A percentile compares a stretch with the other conserved stretches of the same genome.
Conservation (phyloP, 2,329 filamentous ascomycete genomes). For the Aspergillus thermomutatus region DNA sequence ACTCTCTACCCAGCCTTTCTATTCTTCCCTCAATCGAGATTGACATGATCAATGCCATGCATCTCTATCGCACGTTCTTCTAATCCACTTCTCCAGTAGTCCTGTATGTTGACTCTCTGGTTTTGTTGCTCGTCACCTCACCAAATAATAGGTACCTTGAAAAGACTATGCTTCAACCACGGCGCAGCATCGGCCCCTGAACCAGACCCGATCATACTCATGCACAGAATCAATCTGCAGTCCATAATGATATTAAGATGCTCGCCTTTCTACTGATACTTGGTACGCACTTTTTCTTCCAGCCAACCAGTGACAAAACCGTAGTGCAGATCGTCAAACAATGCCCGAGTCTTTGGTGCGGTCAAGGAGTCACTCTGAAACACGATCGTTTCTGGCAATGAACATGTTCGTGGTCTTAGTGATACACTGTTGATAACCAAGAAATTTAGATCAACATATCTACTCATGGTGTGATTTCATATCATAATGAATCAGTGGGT, state of each 20-base stretch:
- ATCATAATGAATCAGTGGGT: too few species aligned
- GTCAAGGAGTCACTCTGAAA: neutral
- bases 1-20: neutral
- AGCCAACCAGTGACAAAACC: neutral
- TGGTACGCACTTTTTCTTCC: neutral
- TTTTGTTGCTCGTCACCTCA: neutral
- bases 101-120: neutral
- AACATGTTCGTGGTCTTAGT: neutral
- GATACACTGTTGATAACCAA: too few species aligned
- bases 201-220: constrained; percentile 3
- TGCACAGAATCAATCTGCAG: too few species aligned
- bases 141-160: neutral
- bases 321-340: neutral
- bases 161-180: neutral
- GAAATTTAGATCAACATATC: too few species aligned
- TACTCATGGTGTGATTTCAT: too few species aligned
- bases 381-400: neutral
- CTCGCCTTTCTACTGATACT: neutral
- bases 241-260: neutral
- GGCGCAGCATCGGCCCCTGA: constrained; percentile 4
- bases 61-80: neutral
- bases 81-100: neutral
- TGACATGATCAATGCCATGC: neutral
- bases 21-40: neutral
- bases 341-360: too few species aligned